Evolutionary conservation across 225 moss, liverwort and hornwort genomes (phyloP).

Genomic region (Physcomitrellopsis africana): DNA sequence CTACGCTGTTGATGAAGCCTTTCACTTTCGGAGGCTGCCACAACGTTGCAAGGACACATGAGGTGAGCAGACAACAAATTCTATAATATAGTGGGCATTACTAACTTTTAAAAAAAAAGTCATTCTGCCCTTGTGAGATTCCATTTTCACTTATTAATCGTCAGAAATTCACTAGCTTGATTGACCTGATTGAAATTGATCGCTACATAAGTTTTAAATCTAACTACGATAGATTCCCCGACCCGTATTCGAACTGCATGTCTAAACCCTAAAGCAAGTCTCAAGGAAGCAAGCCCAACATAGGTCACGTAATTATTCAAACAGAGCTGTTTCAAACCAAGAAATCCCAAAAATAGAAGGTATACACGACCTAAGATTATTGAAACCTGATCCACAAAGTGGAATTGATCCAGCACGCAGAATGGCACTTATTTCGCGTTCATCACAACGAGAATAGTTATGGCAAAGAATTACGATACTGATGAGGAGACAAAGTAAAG

Average conservation of each 20-base stretch:
- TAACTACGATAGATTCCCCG: neutral
- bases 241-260: constrained; percentile 12
- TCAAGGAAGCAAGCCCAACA: neutral
- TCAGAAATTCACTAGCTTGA: neutral
- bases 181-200: constrained; percentile 16
- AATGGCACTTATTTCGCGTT: constrained; percentile 9
- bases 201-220: constrained; percentile 6
- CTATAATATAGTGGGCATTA: neutral
- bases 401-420: neutral
- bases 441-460: constrained; percentile 8
- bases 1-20: constrained; percentile 80
- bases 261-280: constrained; percentile 41
- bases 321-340: constrained; percentile 7
- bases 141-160: constrained; percentile 4
- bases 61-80: constrained; percentile 25
- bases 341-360: neutral
- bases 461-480: constrained; percentile 6
- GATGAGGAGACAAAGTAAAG: neutral
- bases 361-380: constrained; percentile 12
- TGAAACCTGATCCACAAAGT: neutral
- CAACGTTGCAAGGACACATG: constrained; percentile 24
- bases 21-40: constrained; percentile 84
- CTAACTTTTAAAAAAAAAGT: neutral
- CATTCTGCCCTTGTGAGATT: neutral
- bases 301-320: neutral